A percentile compares a stretch with the other conserved stretches of the same genome.
These are phyloP conservation scores for Stipa capillata DNA, from an alignment of 176 grass and related monocot genomes.

Conservation along the genomic window DNA sequence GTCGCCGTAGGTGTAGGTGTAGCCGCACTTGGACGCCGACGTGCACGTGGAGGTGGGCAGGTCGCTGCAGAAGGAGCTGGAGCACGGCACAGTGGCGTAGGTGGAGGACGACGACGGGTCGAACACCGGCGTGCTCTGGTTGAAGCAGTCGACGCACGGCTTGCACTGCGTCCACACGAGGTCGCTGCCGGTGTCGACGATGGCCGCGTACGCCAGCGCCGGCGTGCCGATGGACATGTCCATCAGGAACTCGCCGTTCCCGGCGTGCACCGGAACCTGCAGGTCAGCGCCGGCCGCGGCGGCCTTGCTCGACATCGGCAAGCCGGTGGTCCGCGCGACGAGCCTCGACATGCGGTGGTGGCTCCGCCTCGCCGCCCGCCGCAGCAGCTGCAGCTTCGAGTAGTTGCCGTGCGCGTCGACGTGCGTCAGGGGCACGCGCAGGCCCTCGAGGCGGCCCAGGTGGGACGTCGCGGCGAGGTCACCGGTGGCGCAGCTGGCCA, in stretches of 20 bases:
- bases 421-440: slow-evolving; percentile 57
- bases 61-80: slow-evolving; percentile 29
- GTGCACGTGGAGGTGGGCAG: slow-evolving; percentile 42
- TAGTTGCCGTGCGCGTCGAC: slow-evolving; percentile 69
- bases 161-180: slow-evolving; percentile 89
- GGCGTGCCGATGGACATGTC: slow-evolving; percentile 71
- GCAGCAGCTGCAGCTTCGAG: slow-evolving; percentile 49
- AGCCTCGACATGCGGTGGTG: slow-evolving; percentile 54
- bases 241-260: slow-evolving; percentile 61
- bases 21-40: slow-evolving; percentile 24
- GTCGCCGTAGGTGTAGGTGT: slow-evolving; percentile 59
- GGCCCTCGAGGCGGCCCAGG: background rate
- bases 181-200: slow-evolving; percentile 81
- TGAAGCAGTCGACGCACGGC: slow-evolving; percentile 53
- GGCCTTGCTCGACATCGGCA: slow-evolving; percentile 3
- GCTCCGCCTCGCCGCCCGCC: slow-evolving; percentile 58
- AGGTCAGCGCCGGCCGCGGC: background rate
- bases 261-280: slow-evolving; percentile 38
- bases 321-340: slow-evolving; percentile 30
- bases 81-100: slow-evolving; percentile 45
- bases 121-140: slow-evolving; percentile 47
- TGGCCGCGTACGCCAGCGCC: slow-evolving; percentile 35
- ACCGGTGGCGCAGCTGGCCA: background rate
- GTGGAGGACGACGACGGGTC: slow-evolving; percentile 65
- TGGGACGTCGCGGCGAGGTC: background rate